Evolutionary conservation across 2,329 filamentous ascomycete genomes (phyloP), one percentile per base, ranked within the genome.

Genomic region (Xylogone sp.): DNA sequence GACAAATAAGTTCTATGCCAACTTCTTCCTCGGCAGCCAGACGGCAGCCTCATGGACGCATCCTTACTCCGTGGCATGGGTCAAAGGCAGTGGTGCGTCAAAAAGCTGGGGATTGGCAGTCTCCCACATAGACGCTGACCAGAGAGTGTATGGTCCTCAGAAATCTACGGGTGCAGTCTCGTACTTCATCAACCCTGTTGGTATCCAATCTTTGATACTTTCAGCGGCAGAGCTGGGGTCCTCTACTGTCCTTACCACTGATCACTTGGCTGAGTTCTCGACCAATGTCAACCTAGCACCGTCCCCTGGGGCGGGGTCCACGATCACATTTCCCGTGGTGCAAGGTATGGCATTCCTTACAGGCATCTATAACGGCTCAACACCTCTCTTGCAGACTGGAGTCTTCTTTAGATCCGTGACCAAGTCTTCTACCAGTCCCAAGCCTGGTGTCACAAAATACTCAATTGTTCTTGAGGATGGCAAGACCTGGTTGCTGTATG

Each of bases 311-410:
- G 75, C 78, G 7, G 67, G 74, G 1, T 79, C 86, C 0, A 75
- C 79, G 1, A 78, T 97, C 19, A 86, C 82, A 0, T 90, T 96
- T 57, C 91, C 92, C 0, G 65, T 97, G 7, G 83, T 96, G 0
- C 93, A 97, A 65, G 94, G 94, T 10, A 94, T 95, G 83, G 86
- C 83, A 0, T 96, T 91, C 61, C 75, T 96, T 18, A 97, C 92
- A 3, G 92, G 78, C 0, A 68, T 87, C 18, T 97, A 92, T 69
- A 77, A 76, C 49, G 82, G 83, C 24, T 76, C 83, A 0, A 84
- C 82, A 7, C 93, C 93, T 0, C 64, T 85, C 3, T 77, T 97
- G 43, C 84, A 92, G 59, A 87, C 85, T 20, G 84, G 83, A 1
- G 79, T 94, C 1, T 87, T 86, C 54, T 95, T 93, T 73, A 77